phyloP scores from a whole-genome alignment of 1,284 basidiomycete genomes.

The Ustilago xerochloae region DNA sequence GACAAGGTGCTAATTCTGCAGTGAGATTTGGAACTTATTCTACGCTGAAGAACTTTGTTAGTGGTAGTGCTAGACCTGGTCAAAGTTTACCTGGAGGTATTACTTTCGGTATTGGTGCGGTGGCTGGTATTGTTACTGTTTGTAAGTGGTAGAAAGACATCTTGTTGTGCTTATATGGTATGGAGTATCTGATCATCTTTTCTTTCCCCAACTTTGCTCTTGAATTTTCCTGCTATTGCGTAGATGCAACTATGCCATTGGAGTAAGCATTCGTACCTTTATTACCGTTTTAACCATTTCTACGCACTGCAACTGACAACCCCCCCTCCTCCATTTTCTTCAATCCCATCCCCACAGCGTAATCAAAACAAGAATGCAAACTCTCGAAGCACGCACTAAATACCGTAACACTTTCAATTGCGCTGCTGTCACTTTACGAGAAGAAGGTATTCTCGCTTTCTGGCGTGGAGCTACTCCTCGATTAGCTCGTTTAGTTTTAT shows the following conservation, averaged over 20 bases:
- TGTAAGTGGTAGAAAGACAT: slow-evolving; percentile 72
- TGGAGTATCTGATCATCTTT: too few relatives aligned
- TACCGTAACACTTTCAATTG: slow-evolving; percentile 95
- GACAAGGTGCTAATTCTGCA: slow-evolving; percentile 96
- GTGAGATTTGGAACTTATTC: slow-evolving; percentile 96
- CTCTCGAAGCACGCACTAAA: slow-evolving; percentile 81
- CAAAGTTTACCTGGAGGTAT: slow-evolving; percentile 85
- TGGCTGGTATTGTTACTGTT: slow-evolving; percentile 93
- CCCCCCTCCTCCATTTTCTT: background rate
- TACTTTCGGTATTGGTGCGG: slow-evolving; percentile 92
- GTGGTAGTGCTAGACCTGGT: slow-evolving; percentile 83
- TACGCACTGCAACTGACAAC: background rate
- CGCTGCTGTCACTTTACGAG: slow-evolving; percentile 69
- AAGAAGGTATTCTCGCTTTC: slow-evolving; percentile 87
- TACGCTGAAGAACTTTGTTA: slow-evolving; percentile 84
- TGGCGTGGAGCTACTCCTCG: slow-evolving; percentile 88
- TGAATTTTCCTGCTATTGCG: too few relatives aligned
- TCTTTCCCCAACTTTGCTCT: too few relatives aligned
- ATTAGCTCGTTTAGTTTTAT: slow-evolving; percentile 73
- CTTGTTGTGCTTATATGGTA: background rate
- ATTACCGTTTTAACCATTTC: background rate
- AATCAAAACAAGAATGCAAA: slow-evolving; percentile 97
- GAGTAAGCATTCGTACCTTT: slow-evolving; percentile 39
- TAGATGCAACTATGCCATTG: slow-evolving; percentile 64
- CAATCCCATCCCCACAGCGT: slow-evolving; percentile 74